These are phyloP conservation scores for Tagetes patula DNA, from an alignment of 129 eudicot genomes.

Conservation along the genomic window DNA sequence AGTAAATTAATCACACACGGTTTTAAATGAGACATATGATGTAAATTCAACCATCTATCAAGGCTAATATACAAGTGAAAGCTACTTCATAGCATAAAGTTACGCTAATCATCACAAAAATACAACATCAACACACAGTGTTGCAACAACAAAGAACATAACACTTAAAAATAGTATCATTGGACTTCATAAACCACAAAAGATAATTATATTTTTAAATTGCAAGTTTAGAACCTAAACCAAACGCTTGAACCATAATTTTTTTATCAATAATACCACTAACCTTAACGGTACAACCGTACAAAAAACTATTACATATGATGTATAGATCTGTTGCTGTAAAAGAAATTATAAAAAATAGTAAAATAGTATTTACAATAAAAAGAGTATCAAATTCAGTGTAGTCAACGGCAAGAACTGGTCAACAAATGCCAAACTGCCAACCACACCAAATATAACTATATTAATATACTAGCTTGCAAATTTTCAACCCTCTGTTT, in stretches of 20 bases:
- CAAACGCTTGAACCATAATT: too few relatives aligned
- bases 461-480: not conserved
- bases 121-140: not conserved
- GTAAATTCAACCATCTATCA: not conserved
- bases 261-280: too few relatives aligned
- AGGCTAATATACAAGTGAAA: too few relatives aligned
- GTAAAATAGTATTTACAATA: not conserved
- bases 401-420: constrained; percentile 29
- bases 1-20: not conserved
- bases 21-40: not conserved
- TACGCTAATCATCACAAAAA: not conserved
- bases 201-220: too few relatives aligned
- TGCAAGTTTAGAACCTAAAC: too few relatives aligned
- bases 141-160: not conserved
- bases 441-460: not conserved
- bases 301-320: too few relatives aligned
- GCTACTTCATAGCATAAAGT: not conserved
- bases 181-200: too few relatives aligned
- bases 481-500: constrained; percentile 27
- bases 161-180: too few relatives aligned
- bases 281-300: too few relatives aligned
- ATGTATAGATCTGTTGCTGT: too few relatives aligned
- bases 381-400: constrained; percentile 8
- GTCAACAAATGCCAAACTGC: constrained; percentile 24
- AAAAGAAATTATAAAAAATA: too few relatives aligned